Evolutionary conservation across 2,329 filamentous ascomycete species (phyloP).

Genomic region (Leptosphaerulina australis): DNA sequence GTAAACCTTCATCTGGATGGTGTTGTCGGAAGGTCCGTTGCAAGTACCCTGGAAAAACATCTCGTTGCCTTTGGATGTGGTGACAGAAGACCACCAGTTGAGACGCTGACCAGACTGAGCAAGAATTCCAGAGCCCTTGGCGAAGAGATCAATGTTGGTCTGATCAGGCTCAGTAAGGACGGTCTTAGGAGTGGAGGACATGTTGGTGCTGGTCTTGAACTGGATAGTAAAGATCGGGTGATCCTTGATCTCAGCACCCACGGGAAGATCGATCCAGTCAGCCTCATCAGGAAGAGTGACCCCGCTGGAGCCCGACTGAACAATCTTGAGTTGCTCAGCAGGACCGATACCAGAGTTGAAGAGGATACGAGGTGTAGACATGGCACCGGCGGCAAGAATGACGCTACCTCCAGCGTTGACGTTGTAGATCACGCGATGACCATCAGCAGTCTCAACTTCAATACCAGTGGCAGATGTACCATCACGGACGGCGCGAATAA

Average conservation of each 20-base stretch:
- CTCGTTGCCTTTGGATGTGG: constrained; percentile 49
- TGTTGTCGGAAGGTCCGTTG: constrained; percentile 48
- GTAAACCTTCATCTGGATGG: constrained; percentile 55
- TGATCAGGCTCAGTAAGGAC: constrained; percentile 38
- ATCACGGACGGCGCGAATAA: constrained; percentile 66
- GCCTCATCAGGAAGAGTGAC: constrained; percentile 50
- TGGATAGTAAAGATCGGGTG: constrained; percentile 47
- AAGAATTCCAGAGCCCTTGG: constrained; percentile 50
- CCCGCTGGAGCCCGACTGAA: constrained; percentile 50
- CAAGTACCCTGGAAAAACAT: constrained; percentile 55
- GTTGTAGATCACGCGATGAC: constrained; percentile 57
- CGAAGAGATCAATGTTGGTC: constrained; percentile 41
- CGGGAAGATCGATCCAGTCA: constrained; percentile 58
- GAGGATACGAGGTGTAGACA: constrained; percentile 71
- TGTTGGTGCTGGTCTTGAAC: constrained; percentile 34
- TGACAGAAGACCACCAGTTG: constrained; percentile 56
- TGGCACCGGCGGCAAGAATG: constrained; percentile 69
- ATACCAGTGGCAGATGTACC: constrained; percentile 68
- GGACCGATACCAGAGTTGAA: constrained; percentile 73
- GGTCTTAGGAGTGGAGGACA: constrained; percentile 29
- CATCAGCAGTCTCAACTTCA: constrained; percentile 57
- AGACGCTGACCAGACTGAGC: constrained; percentile 56
- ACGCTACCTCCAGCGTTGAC: constrained; percentile 66
- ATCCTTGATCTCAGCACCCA: constrained; percentile 53
- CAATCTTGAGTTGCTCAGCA: constrained; percentile 53